Evolutionary conservation across 2,329 filamentous ascomycete genomes (phyloP).

Genomic region (Colletotrichum sp.): DNA sequence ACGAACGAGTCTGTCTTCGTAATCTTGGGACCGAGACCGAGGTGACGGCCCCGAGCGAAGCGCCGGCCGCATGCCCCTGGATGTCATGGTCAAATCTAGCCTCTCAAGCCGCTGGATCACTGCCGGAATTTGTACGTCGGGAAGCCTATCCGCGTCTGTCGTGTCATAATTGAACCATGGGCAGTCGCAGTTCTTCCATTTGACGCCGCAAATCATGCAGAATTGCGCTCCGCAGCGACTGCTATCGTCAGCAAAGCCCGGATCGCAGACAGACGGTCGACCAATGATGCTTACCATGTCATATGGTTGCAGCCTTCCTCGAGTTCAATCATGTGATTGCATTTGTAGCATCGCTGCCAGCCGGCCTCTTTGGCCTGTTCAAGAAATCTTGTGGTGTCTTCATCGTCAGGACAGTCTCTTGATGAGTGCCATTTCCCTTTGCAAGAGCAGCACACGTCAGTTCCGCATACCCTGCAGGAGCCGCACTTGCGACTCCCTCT

Average conservation of each 20-base stretch:
- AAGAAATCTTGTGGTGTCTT: conserved; percentile 67
- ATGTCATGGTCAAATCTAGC: not conserved
- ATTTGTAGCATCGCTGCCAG: conserved; percentile 79
- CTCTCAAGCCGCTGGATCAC: conserved; percentile 28
- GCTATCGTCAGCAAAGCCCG: conserved; percentile 15
- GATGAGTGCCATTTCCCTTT: conserved; percentile 75
- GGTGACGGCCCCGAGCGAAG: conserved; percentile 9
- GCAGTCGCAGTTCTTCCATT: conserved; percentile 86
- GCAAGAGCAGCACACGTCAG: conserved; percentile 76
- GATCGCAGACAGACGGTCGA: not conserved
- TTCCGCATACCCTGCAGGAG: conserved; percentile 73
- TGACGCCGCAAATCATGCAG: conserved; percentile 82
- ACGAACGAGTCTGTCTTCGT: conserved; percentile 51
- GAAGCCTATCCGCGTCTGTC: conserved; percentile 57
- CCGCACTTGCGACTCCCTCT: conserved; percentile 67
- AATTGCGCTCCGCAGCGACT: conserved; percentile 83
- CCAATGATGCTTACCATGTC: conserved; percentile 71
- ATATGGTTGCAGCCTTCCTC: conserved; percentile 89
- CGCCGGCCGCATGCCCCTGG: conserved; percentile 19
- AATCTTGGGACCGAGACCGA: conserved; percentile 31
- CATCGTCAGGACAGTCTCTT: conserved; percentile 73
- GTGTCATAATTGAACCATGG: conserved; percentile 75
- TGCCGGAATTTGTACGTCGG: conserved; percentile 55
- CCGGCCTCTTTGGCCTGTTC: conserved; percentile 69
- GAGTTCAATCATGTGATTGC: conserved; percentile 76